Conservation (phyloP, 495 filamentous ascomycete species). For the Hyaloscypha hepaticicola region DNA sequence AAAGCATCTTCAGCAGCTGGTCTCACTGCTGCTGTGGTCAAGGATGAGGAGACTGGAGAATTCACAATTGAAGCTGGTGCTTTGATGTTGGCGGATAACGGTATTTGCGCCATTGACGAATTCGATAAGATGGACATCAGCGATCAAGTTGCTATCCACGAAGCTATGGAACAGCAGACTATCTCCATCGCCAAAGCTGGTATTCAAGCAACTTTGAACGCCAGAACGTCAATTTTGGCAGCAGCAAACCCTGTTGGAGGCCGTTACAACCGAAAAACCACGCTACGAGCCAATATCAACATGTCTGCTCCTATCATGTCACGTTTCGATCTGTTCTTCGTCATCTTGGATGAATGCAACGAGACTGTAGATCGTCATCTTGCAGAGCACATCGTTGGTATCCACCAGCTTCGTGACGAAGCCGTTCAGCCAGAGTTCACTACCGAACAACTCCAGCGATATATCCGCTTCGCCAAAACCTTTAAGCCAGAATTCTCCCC, state of each 20-base stretch:
- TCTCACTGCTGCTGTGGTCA: slow-evolving; percentile 95
- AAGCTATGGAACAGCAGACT: slow-evolving; percentile 99
- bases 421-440: slow-evolving; percentile 90
- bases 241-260: slow-evolving; percentile 96
- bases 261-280: slow-evolving; percentile 93
- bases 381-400: slow-evolving; percentile 89
- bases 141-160: slow-evolving; percentile 98
- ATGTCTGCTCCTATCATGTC: slow-evolving; percentile 99
- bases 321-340: slow-evolving; percentile 98
- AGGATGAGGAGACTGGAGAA: slow-evolving; percentile 97
- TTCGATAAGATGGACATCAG: slow-evolving; percentile 99
- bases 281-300: slow-evolving; percentile 92
- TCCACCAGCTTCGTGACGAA: slow-evolving; percentile 88
- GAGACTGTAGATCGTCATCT: slow-evolving; percentile 86
- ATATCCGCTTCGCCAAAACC: slow-evolving; percentile 93
- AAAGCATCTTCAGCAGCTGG: slow-evolving; percentile 97
- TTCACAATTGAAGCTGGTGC: slow-evolving; percentile 99
- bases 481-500: slow-evolving; percentile 91
- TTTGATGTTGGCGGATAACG: slow-evolving; percentile 95
- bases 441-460: slow-evolving; percentile 95
- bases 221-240: slow-evolving; percentile 89
- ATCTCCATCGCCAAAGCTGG: slow-evolving; percentile 99
- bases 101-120: slow-evolving; percentile 97
- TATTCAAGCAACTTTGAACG: slow-evolving; percentile 97
- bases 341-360: slow-evolving; percentile 96